A percentile compares a stretch with the other conserved stretches of the same genome.
Evolutionary conservation across 805 yeast species (phyloP).

Genomic region (Cyberlindnera bimundalis): DNA sequence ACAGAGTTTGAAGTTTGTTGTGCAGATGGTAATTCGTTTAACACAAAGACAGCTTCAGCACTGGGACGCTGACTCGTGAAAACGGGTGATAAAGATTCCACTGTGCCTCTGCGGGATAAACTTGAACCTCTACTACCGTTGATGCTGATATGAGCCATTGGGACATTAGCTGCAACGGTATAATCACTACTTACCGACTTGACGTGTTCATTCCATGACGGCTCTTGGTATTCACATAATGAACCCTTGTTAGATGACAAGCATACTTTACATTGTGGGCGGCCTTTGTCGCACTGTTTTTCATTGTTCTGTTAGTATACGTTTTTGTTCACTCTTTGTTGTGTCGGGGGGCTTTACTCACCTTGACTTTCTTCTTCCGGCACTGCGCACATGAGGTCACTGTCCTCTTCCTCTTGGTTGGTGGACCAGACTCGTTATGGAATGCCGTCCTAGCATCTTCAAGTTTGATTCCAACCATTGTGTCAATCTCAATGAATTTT

Average conservation of each 20-base stretch:
- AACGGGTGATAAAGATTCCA: neutral
- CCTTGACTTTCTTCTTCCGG: conserved; percentile 25
- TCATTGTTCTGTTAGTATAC: neutral
- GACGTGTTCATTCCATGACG: conserved; percentile 50
- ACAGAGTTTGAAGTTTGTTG: too few relatives aligned
- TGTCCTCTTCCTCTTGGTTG: conserved; percentile 23
- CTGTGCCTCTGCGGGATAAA: neutral
- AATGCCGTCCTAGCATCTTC: conserved; percentile 1
- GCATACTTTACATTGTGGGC: conserved; percentile 54
- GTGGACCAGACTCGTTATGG: conserved; percentile 17
- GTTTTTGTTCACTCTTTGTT: neutral
- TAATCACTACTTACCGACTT: conserved; percentile 14
- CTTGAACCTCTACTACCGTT: neutral
- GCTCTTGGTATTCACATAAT: conserved; percentile 50
- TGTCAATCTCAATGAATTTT: neutral
- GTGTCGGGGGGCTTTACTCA: conserved; percentile 1
- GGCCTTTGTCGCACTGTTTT: conserved; percentile 37
- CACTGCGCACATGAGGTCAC: conserved; percentile 27
- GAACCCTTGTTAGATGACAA: conserved; percentile 45
- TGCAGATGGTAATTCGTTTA: too few relatives aligned
- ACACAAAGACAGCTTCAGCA: too few relatives aligned
- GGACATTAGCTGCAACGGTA: conserved; percentile 23
- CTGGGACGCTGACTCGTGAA: neutral
- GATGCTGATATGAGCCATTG: conserved; percentile 24
- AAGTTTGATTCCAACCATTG: neutral